phyloP scores from a whole-genome alignment of 192 early-diverging fungal species.

The Coemansia sp. region DNA sequence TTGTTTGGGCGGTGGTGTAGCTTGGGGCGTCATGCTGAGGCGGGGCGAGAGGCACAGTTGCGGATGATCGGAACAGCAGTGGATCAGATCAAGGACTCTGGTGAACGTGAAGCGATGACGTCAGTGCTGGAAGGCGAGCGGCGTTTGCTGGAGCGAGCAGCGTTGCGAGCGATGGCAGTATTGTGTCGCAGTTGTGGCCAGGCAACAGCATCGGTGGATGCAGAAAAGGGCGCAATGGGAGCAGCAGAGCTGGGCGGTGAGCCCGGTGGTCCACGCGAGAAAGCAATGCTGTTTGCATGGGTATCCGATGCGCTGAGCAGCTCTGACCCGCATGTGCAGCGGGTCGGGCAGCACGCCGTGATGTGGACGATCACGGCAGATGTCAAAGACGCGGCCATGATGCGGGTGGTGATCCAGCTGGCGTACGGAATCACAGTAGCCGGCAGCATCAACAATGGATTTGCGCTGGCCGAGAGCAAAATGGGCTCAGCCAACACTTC shows the following conservation, averaged over 20 bases:
- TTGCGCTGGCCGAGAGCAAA: not conserved
- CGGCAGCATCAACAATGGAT: conserved; percentile 23
- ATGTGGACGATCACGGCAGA: conserved; percentile 42
- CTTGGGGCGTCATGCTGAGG: conserved; percentile 62
- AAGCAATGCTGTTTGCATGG: conserved; percentile 45
- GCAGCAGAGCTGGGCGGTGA: conserved; percentile 12
- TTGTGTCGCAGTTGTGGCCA: conserved; percentile 56
- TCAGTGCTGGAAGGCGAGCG: conserved; percentile 76
- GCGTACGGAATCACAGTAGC: conserved; percentile 38
- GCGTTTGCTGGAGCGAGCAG: conserved; percentile 70
- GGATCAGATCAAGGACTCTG: conserved; percentile 70
- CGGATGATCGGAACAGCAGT: conserved; percentile 67
- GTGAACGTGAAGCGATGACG: conserved; percentile 63
- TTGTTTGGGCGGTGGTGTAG: conserved; percentile 95
- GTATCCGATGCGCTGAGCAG: conserved; percentile 41
- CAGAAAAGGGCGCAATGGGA: not conserved
- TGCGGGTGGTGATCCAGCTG: conserved; percentile 43
- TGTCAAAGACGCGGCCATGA: conserved; percentile 30
- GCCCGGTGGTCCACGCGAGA: conserved; percentile 47
- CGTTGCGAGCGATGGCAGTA: conserved; percentile 86
- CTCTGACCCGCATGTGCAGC: conserved; percentile 23
- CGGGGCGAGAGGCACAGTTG: conserved; percentile 63
- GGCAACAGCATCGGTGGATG: not conserved
- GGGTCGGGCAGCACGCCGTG: conserved; percentile 43
- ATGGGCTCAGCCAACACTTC: conserved; percentile 7